Conservation (phyloP, 768 basidiomycete genomes). For the Russula sp. region DNA sequence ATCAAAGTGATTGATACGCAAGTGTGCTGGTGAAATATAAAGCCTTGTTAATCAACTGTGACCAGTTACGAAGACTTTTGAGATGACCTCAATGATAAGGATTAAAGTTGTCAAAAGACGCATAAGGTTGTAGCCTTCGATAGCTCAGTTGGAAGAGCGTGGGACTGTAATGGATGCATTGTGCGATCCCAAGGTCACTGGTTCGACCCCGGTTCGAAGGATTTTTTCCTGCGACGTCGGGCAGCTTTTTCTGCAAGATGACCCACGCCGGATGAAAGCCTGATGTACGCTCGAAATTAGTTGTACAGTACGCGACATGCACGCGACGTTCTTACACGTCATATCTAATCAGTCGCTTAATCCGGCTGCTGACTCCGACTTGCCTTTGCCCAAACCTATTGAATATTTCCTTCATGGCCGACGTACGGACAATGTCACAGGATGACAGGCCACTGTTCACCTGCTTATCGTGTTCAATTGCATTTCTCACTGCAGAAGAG, state of each 20-base stretch:
- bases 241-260: not conserved
- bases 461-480: conserved; percentile 87
- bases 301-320: not conserved
- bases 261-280: not conserved
- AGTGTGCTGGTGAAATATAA: not conserved
- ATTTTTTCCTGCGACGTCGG: not conserved
- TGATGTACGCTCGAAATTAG: not conserved
- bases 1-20: not conserved
- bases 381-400: not conserved
- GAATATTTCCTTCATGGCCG: conserved; percentile 11
- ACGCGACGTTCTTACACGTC: not conserved
- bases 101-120: not conserved
- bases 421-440: conserved; percentile 13
- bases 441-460: conserved; percentile 51
- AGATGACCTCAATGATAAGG: no score
- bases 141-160: conserved; percentile 24
- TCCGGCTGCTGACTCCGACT: not conserved
- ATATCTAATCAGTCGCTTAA: not conserved
- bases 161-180: conserved; percentile 19
- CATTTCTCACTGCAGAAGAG: conserved; percentile 73
- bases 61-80: no score
- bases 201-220: conserved; percentile 24
- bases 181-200: conserved; percentile 21
- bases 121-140: not conserved
- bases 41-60: not conserved